A percentile compares a stretch with the other conserved stretches of the same genome.
Evolutionary conservation across 129 eudicot species (phyloP).

Genomic region (Scalesia atractyloides): DNA sequence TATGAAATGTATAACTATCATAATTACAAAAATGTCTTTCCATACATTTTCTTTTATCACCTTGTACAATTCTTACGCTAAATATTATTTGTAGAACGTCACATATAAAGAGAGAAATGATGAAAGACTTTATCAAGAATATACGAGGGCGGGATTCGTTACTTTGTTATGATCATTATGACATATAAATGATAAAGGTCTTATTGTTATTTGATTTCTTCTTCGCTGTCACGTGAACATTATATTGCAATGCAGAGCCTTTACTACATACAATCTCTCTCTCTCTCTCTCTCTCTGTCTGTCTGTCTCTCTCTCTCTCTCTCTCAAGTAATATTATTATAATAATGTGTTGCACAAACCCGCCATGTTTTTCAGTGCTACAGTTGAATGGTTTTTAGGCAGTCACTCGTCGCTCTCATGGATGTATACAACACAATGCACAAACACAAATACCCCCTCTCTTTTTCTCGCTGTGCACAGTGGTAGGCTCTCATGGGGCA

Average conservation of each 20-base stretch:
- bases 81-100: too few relatives aligned
- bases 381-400: conserved; percentile 49
- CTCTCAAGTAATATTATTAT: conserved; percentile 11
- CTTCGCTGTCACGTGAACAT: conserved; percentile 33
- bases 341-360: conserved; percentile 21
- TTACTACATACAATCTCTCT: conserved; percentile 14
- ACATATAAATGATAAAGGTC: conserved; percentile 25
- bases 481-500: conserved; percentile 47
- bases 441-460: conserved; percentile 41
- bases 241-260: conserved; percentile 31
- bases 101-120: not conserved
- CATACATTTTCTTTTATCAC: too few relatives aligned
- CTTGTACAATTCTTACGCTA: too few relatives aligned
- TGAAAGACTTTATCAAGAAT: not conserved
- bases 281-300: conserved; percentile 8
- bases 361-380: conserved; percentile 62
- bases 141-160: conserved; percentile 2
- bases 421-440: conserved; percentile 39
- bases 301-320: not conserved
- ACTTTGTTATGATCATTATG: conserved; percentile 21
- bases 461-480: conserved; percentile 24
- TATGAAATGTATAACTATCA: too few relatives aligned
- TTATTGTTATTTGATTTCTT: conserved; percentile 25
- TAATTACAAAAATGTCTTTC: too few relatives aligned
- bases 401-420: conserved; percentile 48